A percentile compares a stretch with the other conserved stretches of the same genome.
These are phyloP conservation scores for Pycnococcus provasolii DNA, from an alignment of 139 green algal species.

Conservation along the genomic window DNA sequence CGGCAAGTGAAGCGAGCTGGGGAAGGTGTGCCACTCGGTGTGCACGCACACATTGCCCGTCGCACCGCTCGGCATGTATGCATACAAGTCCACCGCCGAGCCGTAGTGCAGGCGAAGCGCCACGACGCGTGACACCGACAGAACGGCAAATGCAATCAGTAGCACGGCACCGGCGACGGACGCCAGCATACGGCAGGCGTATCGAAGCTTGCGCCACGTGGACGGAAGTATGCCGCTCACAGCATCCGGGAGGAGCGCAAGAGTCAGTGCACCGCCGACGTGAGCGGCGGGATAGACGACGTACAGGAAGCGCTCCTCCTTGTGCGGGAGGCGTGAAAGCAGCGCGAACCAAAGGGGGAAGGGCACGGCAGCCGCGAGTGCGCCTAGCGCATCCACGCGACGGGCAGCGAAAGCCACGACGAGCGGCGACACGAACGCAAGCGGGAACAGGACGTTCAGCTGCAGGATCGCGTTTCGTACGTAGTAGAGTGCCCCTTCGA, in stretches of 20 bases:
- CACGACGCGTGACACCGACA: neutral
- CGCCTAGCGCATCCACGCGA: too few relatives aligned
- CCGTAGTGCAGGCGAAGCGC: conserved; percentile 36
- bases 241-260: too few relatives aligned
- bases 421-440: too few relatives aligned
- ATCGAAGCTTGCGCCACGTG: too few relatives aligned
- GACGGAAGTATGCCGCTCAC: too few relatives aligned
- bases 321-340: conserved; percentile 11
- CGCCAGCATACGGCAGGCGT: too few relatives aligned
- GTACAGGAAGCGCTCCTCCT: conserved; percentile 26
- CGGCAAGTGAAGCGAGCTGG: conserved; percentile 60
- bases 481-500: too few relatives aligned
- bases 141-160: neutral
- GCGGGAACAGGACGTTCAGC: too few relatives aligned
- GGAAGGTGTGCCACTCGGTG: conserved; percentile 64
- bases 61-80: neutral
- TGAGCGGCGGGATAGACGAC: neutral
- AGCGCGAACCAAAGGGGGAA: conserved; percentile 11
- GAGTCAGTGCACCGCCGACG: too few relatives aligned
- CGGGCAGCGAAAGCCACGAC: too few relatives aligned
- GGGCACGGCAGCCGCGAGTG: neutral
- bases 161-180: neutral
- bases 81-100: conserved; percentile 40
- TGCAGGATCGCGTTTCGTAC: too few relatives aligned
- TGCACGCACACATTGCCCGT: conserved; percentile 48